Evolutionary conservation across 169 alveolate species (phyloP).

Genomic region (Eimeria acervulina): DNA sequence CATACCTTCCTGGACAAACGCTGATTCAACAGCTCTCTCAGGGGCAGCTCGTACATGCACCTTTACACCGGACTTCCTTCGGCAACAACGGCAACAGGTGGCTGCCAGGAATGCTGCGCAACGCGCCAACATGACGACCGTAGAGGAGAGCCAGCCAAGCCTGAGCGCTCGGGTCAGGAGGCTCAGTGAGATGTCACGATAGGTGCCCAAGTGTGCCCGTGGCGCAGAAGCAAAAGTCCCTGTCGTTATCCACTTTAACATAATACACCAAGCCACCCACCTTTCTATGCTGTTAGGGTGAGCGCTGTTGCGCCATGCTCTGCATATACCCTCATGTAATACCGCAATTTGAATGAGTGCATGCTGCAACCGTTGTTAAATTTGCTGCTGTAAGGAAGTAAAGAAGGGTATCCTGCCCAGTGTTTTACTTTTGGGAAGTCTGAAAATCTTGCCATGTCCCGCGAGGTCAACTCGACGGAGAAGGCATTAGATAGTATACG

Average conservation of each 20-base stretch:
- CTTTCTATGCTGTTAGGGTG: not conserved
- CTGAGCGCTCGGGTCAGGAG: not conserved
- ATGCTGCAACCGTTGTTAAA: not conserved
- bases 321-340: not conserved
- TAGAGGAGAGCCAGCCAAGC: not conserved
- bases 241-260: not conserved
- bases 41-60: not conserved
- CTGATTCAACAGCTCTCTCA: not conserved
- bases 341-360: not conserved
- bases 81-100: slow-evolving; percentile 22
- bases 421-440: not conserved
- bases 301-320: not conserved
- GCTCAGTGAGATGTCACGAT: not conserved
- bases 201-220: not conserved
- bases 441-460: not conserved
- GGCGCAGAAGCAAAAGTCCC: not conserved
- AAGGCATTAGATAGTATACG: not conserved
- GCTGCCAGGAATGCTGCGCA: slow-evolving; percentile 4
- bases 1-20: not conserved
- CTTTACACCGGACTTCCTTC: slow-evolving; percentile 23
- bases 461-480: not conserved
- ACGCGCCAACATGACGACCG: not conserved
- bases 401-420: not conserved
- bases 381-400: not conserved
- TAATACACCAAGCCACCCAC: not conserved